Evolutionary conservation across 805 yeast genomes (phyloP), one percentile per base, ranked within the genome.

Genomic region (Metschnikowia anglica): DNA sequence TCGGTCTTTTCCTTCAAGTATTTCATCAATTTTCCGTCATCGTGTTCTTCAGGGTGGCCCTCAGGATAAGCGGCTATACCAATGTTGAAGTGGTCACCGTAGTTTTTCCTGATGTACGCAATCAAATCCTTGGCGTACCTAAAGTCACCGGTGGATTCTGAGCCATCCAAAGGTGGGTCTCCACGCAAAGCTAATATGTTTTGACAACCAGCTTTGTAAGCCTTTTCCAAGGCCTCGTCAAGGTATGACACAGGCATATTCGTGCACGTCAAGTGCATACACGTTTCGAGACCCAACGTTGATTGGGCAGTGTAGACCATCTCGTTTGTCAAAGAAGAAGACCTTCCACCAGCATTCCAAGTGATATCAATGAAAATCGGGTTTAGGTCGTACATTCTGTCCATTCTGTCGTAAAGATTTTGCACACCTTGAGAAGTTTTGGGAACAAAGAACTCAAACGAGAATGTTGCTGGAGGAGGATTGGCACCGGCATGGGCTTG

Each of bases 51-150:
- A 3, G 97, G 90, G 58, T 90, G 96, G 2, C 97, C 97, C 62
- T 93, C 99, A 1, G 99, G 97, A 62, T 93, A 93, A 2, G 88
- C 99, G 8, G 98, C 98, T 17, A 93, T 95, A 39, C 97, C 99
- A 53, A 93, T 89, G 63, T 84, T 85, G 66, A 93, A 90, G 67
- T 89, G 87, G 62, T 85, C 80, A 21, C 96, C 97, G 58, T 88
- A 90, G 49, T 82, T 75, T 42, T 60, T 59, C 52, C 83, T 80
- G 56, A 93, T 93, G 64, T 91, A 83, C 37, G 61, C 60, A 51
- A 93, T 83, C 60, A 93, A 74, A 63, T 93, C 98, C 59, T 80
- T 84, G 19, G 99, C 98, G 57, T 88, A 86, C 48, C 73, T 70
- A 70, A 93, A 93, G 25, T 86, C 93, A n/a, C 89, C 89, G 6